phyloP scores from a whole-genome alignment of 2,329 filamentous ascomycete species.

The Verticillium tricorpus region DNA sequence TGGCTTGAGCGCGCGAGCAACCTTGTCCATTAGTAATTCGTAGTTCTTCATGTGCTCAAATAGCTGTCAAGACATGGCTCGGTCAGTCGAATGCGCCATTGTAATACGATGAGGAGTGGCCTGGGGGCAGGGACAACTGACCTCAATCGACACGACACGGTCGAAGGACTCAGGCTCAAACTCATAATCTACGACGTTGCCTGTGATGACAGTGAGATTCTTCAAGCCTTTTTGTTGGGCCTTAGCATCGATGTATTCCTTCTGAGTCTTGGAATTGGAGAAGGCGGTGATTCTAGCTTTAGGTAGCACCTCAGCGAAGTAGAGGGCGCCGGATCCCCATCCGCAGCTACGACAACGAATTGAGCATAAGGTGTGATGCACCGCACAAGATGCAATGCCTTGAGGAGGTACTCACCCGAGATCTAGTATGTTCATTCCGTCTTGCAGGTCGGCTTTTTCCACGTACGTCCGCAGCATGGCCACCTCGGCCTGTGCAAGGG shows the following conservation, averaged over 20 bases:
- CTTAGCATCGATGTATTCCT: constrained; percentile 58
- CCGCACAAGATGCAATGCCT: background rate
- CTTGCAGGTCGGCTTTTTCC: constrained; percentile 51
- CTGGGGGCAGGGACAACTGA: constrained; percentile 3
- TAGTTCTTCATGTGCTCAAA: constrained; percentile 80
- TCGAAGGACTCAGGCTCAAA: constrained; percentile 57
- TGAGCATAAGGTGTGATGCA: constrained; percentile 3
- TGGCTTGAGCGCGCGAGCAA: constrained; percentile 53
- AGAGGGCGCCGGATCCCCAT: constrained; percentile 63
- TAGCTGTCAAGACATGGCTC: constrained; percentile 34
- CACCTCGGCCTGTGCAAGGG: constrained; percentile 61
- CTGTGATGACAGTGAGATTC: constrained; percentile 62
- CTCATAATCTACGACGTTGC: constrained; percentile 62
- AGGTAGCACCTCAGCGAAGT: constrained; percentile 61
- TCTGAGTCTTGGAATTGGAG: constrained; percentile 66
- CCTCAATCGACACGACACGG: constrained; percentile 62
- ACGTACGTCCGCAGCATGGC: constrained; percentile 63
- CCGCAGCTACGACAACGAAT: constrained; percentile 46
- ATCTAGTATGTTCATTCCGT: constrained; percentile 60
- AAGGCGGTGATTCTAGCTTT: constrained; percentile 60
- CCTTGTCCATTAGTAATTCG: constrained; percentile 60
- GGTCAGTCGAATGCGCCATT: too few relatives aligned
- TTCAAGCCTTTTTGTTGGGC: constrained; percentile 50
- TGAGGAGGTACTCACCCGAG: constrained; percentile 41
- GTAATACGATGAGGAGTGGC: background rate